phyloP scores from a whole-genome alignment of 192 early-diverging fungal species.

The Geranomyces michiganensis region DNA sequence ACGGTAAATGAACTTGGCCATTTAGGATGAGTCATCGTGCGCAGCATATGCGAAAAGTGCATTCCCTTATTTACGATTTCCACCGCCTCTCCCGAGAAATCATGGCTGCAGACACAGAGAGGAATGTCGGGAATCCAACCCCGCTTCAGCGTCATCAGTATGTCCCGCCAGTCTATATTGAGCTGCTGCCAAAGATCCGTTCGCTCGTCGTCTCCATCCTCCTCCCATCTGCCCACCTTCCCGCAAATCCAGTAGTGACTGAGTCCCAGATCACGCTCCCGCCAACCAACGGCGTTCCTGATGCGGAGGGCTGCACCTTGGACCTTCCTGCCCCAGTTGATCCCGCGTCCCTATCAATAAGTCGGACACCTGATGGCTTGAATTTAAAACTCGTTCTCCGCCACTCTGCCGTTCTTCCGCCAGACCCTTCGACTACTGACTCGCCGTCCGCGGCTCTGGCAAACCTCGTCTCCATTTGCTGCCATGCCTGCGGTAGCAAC shows the following conservation, averaged over 20 bases:
- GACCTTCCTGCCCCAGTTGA: background rate
- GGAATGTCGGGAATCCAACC: too few species aligned
- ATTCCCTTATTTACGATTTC: too few species aligned
- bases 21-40: too few species aligned
- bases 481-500: background rate
- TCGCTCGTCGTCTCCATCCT: background rate
- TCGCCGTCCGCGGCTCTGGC: background rate
- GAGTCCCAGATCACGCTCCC: background rate
- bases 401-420: background rate
- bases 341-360: background rate
- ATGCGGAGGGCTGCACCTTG: background rate
- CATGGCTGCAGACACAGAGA: too few species aligned
- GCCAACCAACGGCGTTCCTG: background rate
- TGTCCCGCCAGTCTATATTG: background rate
- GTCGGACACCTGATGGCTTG: background rate
- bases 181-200: slow-evolving; percentile 7
- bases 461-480: background rate
- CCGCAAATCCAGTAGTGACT: background rate
- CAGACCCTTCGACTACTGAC: background rate
- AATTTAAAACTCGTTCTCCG: background rate
- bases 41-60: too few species aligned
- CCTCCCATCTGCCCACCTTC: background rate
- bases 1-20: too few species aligned
- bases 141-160: too few species aligned
- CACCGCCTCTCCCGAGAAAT: too few species aligned